Evolutionary conservation across 345 rosid species (phyloP), one percentile per base, ranked within the genome.

Genomic region (Gossypium sturtianum): DNA sequence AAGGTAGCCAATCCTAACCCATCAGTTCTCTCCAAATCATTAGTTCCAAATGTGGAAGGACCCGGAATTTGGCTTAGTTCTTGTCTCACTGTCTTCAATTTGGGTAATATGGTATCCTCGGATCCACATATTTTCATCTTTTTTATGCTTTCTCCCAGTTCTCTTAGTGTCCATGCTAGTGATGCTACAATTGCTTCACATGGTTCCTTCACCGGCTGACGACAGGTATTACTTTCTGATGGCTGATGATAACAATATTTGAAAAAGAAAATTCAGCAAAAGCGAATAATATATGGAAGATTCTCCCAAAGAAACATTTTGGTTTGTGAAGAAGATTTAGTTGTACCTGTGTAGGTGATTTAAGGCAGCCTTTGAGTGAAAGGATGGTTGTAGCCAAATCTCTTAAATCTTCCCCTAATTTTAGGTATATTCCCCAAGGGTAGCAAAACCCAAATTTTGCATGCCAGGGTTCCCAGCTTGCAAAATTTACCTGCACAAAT

Each of bases 401-500:
- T 53, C 91, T 76, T 41, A 95, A 90, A 74, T 80, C 74, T 52
- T 89, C 93, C 73, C 87, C 94, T 23, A 90, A 82, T 61, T 81
- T 48, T 19, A 87, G 81, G 75, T 91, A 95, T 69, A 88, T 89
- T 38, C 75, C 68, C 99, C 97, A 95, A 13, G 98, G 97, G 65
- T 93, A 86, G 67, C 82, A 84, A 20, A 89, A 81, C 44, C 98
- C 93, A 73, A 91, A 95, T 51, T 83, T 84, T 2, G 98, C 93
- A 57, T 95, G 98, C 86, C 94, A 88, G 7, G 97, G 99, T 82
- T 95, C 99, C 99, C 99, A 95, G 85, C 81, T 90, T 6, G 98
- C 98, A 71, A 93, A 92, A 81, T 84, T 87, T 62, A 84, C 89
- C 98, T 94, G 78, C 48, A 27, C 16, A 27, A 52, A 17, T 27